Conservation (phyloP, 2,329 filamentous ascomycete species). For the Penicillium sp. region DNA sequence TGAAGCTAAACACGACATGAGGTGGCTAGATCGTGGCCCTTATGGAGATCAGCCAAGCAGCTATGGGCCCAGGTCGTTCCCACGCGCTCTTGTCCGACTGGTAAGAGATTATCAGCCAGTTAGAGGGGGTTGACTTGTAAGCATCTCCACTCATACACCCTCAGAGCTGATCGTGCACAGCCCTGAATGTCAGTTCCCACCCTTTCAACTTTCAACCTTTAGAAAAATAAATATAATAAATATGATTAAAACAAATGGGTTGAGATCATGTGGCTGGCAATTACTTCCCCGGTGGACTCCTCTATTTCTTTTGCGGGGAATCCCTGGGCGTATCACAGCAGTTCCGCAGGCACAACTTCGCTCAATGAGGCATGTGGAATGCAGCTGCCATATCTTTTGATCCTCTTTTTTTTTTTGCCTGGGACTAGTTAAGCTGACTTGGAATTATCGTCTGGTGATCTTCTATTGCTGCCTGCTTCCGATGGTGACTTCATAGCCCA, state of each 20-base stretch:
- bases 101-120: slow-evolving; percentile 4
- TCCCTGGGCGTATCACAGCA: slow-evolving; percentile 25
- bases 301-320: slow-evolving; percentile 23
- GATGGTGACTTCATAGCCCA: slow-evolving; percentile 11
- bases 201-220: not conserved
- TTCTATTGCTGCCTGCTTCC: slow-evolving; percentile 13
- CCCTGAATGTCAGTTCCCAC: slow-evolving; percentile 1
- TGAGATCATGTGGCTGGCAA: slow-evolving; percentile 19
- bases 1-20: slow-evolving; percentile 12
- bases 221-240: not conserved
- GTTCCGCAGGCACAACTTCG: slow-evolving; percentile 11
- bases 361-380: slow-evolving; percentile 22
- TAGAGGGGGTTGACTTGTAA: not conserved
- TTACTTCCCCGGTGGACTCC: slow-evolving; percentile 13
- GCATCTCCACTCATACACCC: slow-evolving; percentile 8
- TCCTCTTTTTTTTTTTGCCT: slow-evolving; percentile 12
- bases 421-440: slow-evolving; percentile 10
- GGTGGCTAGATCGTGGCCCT: slow-evolving; percentile 20
- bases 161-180: slow-evolving; percentile 8
- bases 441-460: slow-evolving; percentile 18
- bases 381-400: slow-evolving; percentile 11
- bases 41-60: slow-evolving; percentile 1
- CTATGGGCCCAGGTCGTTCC: slow-evolving; percentile 5
- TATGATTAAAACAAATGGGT: not conserved
- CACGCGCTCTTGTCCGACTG: slow-evolving; percentile 10